These are phyloP conservation scores for Kodamaea lidongshanica DNA, from an alignment of 805 yeast species.

Conservation along the genomic window DNA sequence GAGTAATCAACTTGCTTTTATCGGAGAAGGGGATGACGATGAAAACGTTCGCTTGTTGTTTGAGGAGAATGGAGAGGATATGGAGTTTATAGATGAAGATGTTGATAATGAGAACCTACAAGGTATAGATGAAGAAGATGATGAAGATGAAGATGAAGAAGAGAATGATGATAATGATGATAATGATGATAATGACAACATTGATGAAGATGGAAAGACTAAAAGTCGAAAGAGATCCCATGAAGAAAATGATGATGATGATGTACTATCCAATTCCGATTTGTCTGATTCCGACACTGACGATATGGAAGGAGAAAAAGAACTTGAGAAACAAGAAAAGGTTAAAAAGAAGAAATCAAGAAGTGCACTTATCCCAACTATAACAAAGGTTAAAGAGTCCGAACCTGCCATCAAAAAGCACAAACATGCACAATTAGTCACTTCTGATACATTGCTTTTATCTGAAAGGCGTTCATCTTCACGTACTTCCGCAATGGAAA, in stretches of 20 bases:
- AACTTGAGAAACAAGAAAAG: constrained; percentile 43
- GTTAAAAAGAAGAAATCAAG: constrained; percentile 24
- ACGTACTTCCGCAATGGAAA: constrained; percentile 70
- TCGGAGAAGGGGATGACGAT: constrained; percentile 53
- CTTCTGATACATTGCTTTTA: constrained; percentile 46
- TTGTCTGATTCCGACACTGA: constrained; percentile 46
- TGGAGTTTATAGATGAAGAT: constrained; percentile 19
- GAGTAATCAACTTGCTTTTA: constrained; percentile 13
- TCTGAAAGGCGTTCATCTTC: constrained; percentile 64
- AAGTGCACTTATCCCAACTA: constrained; percentile 23
- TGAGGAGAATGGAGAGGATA: constrained; percentile 43
- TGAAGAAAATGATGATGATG: constrained; percentile 29
- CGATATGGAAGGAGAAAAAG: constrained; percentile 67
- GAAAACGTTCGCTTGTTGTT: constrained; percentile 68
- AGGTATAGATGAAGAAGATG: constrained; percentile 12
- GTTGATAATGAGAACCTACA: constrained; percentile 11
- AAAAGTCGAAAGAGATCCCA: constrained; percentile 12
- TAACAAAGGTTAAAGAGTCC: constrained; percentile 25
- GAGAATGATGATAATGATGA: constrained; percentile 32
- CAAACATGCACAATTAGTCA: constrained; percentile 14
- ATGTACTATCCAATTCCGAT: constrained; percentile 52
- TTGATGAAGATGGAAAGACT: constrained; percentile 13
- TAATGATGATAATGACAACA: constrained; percentile 15
- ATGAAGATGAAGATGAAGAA: constrained; percentile 44
- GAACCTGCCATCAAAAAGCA: constrained; percentile 22